Percentiles rank a stretch among this genome's conserved stretches.
Conservation (phyloP, 1,139 yeast genomes). For the Tardiomyces blankii region DNA sequence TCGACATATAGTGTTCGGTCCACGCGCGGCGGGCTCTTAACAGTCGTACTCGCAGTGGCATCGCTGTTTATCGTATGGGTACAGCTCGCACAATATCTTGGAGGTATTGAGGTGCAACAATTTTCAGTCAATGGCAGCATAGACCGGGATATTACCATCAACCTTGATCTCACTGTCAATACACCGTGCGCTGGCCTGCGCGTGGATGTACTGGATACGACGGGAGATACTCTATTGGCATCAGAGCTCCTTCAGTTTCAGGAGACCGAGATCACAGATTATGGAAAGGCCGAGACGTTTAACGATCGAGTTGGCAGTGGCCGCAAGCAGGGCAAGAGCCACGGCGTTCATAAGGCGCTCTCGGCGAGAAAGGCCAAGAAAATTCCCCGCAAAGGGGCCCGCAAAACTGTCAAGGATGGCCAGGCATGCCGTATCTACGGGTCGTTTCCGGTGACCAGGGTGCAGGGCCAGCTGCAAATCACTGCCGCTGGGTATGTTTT, state of each 20-base stretch:
- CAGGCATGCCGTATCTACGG: slow-evolving; percentile 90
- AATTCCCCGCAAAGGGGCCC: slow-evolving; percentile 34
- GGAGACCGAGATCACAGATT: slow-evolving; percentile 2
- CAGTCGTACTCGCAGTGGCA: slow-evolving; percentile 48
- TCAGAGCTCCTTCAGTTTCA: slow-evolving; percentile 52
- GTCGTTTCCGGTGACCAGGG: slow-evolving; percentile 74
- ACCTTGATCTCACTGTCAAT: slow-evolving; percentile 69
- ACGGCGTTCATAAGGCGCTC: background rate
- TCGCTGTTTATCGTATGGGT: slow-evolving; percentile 67
- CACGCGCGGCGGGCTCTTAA: slow-evolving; percentile 67
- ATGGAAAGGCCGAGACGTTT: background rate
- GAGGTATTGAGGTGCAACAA: slow-evolving; percentile 72
- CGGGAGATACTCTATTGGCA: slow-evolving; percentile 70
- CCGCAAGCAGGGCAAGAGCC: background rate
- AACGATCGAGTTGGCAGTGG: background rate
- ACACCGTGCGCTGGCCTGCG: slow-evolving; percentile 75
- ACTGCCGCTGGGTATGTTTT: slow-evolving; percentile 64
- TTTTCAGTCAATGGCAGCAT: slow-evolving; percentile 51
- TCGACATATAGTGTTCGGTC: slow-evolving; percentile 68
- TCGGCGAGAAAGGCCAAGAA: background rate
- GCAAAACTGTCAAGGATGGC: slow-evolving; percentile 32
- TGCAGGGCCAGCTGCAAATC: slow-evolving; percentile 75
- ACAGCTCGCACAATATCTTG: slow-evolving; percentile 77
- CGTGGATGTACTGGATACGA: slow-evolving; percentile 66
- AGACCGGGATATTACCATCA: slow-evolving; percentile 51